Conservation (phyloP, 225 moss, liverwort and hornwort genomes). For the Rhytidiadelphus loreus region DNA sequence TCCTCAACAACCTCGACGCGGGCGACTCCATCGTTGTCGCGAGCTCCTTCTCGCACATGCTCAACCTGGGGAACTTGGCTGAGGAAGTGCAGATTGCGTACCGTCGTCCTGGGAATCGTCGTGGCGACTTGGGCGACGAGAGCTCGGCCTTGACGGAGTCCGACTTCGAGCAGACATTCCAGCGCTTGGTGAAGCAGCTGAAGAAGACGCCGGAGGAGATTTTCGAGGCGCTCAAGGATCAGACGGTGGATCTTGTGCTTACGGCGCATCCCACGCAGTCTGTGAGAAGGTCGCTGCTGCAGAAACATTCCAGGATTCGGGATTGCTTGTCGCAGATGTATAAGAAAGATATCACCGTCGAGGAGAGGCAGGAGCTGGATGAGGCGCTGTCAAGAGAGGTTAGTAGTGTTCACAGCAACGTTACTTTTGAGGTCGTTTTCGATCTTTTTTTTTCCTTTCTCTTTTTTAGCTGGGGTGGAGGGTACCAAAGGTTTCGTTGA, state of each 20-base stretch:
- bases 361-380: conserved; percentile 48
- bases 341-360: conserved; percentile 21
- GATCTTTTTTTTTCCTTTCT: not conserved
- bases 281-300: conserved; percentile 42
- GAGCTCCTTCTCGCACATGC: conserved; percentile 60
- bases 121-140: conserved; percentile 45
- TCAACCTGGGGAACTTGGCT: conserved; percentile 56
- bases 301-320: conserved; percentile 53
- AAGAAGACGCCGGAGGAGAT: conserved; percentile 50
- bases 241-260: conserved; percentile 45
- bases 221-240: conserved; percentile 47
- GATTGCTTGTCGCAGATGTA: conserved; percentile 43
- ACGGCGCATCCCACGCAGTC: conserved; percentile 61
- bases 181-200: conserved; percentile 39
- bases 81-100: conserved; percentile 61
- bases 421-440: not conserved
- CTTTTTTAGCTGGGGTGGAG: not conserved
- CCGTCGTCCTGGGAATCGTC: conserved; percentile 23
- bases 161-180: conserved; percentile 50
- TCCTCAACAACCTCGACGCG: conserved; percentile 30
- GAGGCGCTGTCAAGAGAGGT: conserved; percentile 51
- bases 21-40: conserved; percentile 49
- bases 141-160: conserved; percentile 52
- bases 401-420: not conserved
- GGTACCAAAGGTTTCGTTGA: not conserved